Evolutionary conservation across 352 stramenopile species (phyloP).

Genomic region (Globisporangium rhizosaccharum): DNA sequence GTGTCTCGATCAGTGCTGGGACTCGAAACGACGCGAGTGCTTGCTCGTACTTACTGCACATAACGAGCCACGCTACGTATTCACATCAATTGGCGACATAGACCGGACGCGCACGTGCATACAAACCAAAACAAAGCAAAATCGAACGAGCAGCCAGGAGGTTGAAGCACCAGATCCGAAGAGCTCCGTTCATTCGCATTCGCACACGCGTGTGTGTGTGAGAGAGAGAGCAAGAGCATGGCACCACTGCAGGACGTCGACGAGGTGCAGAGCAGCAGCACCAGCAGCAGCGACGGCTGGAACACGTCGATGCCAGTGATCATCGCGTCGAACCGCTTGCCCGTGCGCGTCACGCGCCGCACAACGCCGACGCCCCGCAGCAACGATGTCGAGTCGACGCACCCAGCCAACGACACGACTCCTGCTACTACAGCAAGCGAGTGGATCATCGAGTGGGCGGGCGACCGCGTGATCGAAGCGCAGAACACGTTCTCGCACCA

Average conservation of each 20-base stretch:
- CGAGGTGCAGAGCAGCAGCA: neutral
- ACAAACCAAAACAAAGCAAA: neutral
- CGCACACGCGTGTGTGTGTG: too few relatives aligned
- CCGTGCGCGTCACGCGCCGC: slow-evolving; percentile 31
- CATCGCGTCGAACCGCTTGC: slow-evolving; percentile 66
- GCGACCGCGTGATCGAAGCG: slow-evolving; percentile 69
- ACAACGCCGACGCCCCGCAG: neutral
- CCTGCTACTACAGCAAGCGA: slow-evolving; percentile 1
- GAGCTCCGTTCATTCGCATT: neutral
- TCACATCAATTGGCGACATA: too few relatives aligned
- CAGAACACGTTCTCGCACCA: slow-evolving; percentile 72
- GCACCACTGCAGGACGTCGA: neutral
- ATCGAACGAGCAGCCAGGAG: too few relatives aligned
- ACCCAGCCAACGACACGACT: too few relatives aligned
- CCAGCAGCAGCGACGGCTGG: slow-evolving; percentile 28
- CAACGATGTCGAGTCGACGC: too few relatives aligned
- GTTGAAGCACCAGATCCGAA: too few relatives aligned
- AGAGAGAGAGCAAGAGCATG: neutral
- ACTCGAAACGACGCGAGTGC: neutral
- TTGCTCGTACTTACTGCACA: neutral
- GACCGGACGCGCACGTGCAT: neutral
- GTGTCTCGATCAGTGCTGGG: neutral
- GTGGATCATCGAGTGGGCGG: slow-evolving; percentile 63
- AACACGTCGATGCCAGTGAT: slow-evolving; percentile 55
- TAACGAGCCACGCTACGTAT: too few relatives aligned